Evolutionary conservation across 306 rosid species (phyloP).

Genomic region (Corylus heterophylla): DNA sequence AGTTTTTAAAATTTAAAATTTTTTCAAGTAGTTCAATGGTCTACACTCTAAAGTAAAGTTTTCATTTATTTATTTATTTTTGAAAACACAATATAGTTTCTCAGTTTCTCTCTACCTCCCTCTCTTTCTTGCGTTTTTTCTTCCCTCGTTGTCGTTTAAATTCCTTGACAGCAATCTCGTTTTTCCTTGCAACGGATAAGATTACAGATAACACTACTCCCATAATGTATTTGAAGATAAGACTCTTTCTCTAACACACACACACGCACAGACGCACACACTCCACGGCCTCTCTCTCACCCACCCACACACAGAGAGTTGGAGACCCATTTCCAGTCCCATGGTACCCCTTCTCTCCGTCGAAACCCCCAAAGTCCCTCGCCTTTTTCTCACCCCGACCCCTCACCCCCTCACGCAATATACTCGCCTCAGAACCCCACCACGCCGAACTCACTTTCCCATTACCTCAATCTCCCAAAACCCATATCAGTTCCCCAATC

Average conservation of each 20-base stretch:
- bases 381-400: constrained; percentile 8
- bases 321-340: constrained; percentile 18
- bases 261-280: neutral
- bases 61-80: too few relatives aligned
- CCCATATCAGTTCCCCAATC: constrained; percentile 32
- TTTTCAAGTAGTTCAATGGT: too few relatives aligned
- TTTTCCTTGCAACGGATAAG: constrained; percentile 14
- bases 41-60: too few relatives aligned
- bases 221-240: neutral
- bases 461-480: constrained; percentile 37
- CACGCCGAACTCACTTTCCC: constrained; percentile 29
- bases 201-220: neutral
- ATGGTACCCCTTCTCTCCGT: constrained; percentile 48
- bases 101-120: too few relatives aligned
- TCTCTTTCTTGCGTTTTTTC: neutral
- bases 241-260: neutral
- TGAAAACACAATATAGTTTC: too few relatives aligned
- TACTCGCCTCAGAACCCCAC: constrained; percentile 34
- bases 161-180: too few relatives aligned
- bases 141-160: neutral
- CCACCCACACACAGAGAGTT: neutral
- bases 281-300: constrained; percentile 4
- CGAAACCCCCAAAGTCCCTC: constrained; percentile 30
- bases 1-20: too few relatives aligned
- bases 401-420: constrained; percentile 28